phyloP scores from a whole-genome alignment of 2,329 filamentous ascomycete genomes.

The Colletotrichum sp. region DNA sequence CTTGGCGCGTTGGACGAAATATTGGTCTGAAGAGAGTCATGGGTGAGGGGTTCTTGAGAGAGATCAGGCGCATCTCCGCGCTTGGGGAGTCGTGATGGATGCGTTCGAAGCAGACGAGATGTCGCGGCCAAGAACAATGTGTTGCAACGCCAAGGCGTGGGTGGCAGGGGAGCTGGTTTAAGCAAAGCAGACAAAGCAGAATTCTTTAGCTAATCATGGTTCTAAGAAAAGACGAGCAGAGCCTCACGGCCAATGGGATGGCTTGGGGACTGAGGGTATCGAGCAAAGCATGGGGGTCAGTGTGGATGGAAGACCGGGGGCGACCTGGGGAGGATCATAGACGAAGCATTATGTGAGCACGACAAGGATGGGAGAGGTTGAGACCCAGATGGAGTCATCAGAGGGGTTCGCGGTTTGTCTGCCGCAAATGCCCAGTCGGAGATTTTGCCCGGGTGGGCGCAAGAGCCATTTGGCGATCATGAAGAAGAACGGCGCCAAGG shows the following conservation, averaged over 20 bases:
- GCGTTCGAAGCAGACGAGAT: slow-evolving; percentile 11
- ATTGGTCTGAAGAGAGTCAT: background rate
- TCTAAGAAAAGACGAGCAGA: background rate
- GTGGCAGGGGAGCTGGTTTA: background rate
- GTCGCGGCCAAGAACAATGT: slow-evolving; percentile 10
- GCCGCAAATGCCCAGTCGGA: background rate
- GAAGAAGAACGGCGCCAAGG: background rate
- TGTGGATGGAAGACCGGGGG: background rate
- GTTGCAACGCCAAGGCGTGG: slow-evolving; percentile 6
- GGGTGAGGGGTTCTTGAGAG: background rate
- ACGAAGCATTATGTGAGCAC: background rate
- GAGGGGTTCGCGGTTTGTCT: background rate
- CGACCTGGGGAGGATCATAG: background rate
- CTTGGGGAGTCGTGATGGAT: slow-evolving; percentile 2
- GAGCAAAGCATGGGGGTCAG: slow-evolving; percentile 4
- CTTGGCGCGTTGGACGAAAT: background rate
- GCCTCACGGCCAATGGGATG: background rate
- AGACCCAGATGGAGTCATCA: background rate
- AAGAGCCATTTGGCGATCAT: background rate
- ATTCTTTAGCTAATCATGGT: background rate
- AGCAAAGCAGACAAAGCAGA: background rate
- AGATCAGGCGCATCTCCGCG: slow-evolving; percentile 2
- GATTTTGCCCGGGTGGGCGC: background rate
- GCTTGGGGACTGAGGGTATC: background rate
- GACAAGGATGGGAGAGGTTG: background rate